A percentile compares a stretch with the other conserved stretches of the same genome.
phyloP scores from a whole-genome alignment of 805 yeast genomes.

The Brettanomyces custersianus region DNA sequence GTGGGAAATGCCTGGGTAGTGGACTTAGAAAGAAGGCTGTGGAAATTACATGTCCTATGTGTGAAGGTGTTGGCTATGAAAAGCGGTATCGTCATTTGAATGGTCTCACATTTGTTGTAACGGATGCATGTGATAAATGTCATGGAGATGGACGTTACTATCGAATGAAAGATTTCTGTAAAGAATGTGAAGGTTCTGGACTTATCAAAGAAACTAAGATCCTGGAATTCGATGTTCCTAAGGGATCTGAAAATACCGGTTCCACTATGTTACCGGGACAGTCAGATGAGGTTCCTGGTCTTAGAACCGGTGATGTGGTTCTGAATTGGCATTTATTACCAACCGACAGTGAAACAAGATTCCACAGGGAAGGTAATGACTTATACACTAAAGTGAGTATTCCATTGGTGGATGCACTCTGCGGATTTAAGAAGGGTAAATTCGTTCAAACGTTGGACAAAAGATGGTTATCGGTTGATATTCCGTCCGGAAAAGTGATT shows the following conservation, averaged over 20 bases:
- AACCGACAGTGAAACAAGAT: conserved; percentile 28
- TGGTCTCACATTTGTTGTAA: conserved; percentile 61
- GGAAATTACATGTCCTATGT: conserved; percentile 46
- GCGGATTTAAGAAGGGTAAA: conserved; percentile 62
- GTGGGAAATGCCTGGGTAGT: conserved; percentile 64
- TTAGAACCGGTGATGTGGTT: conserved; percentile 68
- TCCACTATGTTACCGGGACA: conserved; percentile 52
- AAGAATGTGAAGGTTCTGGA: conserved; percentile 61
- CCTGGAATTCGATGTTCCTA: conserved; percentile 66
- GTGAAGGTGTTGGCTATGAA: conserved; percentile 65
- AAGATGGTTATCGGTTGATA: conserved; percentile 53
- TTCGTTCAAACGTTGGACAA: conserved; percentile 73
- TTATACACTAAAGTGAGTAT: conserved; percentile 51
- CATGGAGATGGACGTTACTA: conserved; percentile 57
- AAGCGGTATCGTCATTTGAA: conserved; percentile 59
- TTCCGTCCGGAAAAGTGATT: conserved; percentile 73
- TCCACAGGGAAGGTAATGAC: conserved; percentile 47
- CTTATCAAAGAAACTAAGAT: conserved; percentile 57
- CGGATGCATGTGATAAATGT: conserved; percentile 58
- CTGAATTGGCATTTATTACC: conserved; percentile 44
- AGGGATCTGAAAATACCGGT: conserved; percentile 62
- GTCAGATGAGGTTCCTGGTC: conserved; percentile 72
- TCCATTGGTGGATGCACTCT: conserved; percentile 71
- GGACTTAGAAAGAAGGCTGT: conserved; percentile 62
- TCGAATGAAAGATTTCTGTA: conserved; percentile 66